Conservation (phyloP, 768 basidiomycete genomes). For the Butyriboletus loyo region DNA sequence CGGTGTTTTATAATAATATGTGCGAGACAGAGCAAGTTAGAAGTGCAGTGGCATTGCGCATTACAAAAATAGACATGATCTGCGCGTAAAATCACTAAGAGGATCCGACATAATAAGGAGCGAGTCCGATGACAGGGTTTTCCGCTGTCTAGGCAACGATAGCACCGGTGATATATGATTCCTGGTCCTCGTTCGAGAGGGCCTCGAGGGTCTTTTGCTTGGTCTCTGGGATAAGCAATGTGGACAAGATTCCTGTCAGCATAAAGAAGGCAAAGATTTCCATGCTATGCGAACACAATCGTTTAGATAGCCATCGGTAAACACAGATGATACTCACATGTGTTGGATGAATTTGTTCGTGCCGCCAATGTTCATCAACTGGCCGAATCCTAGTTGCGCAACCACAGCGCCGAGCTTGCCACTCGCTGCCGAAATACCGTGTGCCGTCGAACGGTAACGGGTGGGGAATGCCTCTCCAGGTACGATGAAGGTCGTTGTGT, state of each 20-base stretch:
- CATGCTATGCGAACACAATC: conserved; percentile 39
- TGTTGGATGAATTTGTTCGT: conserved; percentile 58
- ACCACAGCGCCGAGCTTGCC: conserved; percentile 85
- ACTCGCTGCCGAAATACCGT: conserved; percentile 79
- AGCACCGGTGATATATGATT: conserved; percentile 46
- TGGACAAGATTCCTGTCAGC: conserved; percentile 81
- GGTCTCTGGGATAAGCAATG: conserved; percentile 78
- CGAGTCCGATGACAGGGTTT: not conserved
- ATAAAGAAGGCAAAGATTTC: conserved; percentile 85
- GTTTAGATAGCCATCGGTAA: not conserved
- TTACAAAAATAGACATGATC: conserved; percentile 2
- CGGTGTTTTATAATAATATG: no score
- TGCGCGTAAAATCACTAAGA: not conserved
- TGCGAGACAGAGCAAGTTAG: not conserved
- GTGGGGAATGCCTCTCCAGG: conserved; percentile 88
- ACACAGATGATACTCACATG: conserved; percentile 47
- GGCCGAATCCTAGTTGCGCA: conserved; percentile 73
- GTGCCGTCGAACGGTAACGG: conserved; percentile 80
- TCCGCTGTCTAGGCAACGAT: conserved; percentile 8
- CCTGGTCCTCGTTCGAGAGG: conserved; percentile 69
- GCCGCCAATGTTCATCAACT: conserved; percentile 67
- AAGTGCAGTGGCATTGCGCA: no score
- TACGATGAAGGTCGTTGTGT: conserved; percentile 75
- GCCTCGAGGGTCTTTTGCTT: conserved; percentile 65
- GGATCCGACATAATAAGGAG: not conserved